Evolutionary conservation across 1,284 basidiomycete genomes (phyloP).

Genomic region (Cryptococcus depauperatus): DNA sequence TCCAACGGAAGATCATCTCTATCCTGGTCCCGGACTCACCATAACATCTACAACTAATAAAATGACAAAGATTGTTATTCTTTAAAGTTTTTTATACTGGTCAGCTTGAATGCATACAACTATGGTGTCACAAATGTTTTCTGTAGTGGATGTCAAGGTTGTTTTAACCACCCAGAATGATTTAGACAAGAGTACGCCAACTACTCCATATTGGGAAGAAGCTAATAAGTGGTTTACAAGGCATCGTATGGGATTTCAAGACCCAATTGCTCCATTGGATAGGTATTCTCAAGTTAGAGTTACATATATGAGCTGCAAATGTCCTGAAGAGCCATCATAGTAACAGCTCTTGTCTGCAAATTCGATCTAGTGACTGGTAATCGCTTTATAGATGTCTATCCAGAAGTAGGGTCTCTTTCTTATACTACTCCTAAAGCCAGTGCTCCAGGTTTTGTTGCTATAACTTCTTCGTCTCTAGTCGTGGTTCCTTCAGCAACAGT

Average conservation of each 20-base stretch:
- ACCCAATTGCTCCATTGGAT: slow-evolving; percentile 38
- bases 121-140: slow-evolving; percentile 9
- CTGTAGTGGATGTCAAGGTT: slow-evolving; percentile 30
- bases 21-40: no score
- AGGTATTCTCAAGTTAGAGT: slow-evolving; percentile 32
- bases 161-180: slow-evolving; percentile 27
- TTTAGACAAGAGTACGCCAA: slow-evolving; percentile 36
- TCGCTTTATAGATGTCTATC: slow-evolving; percentile 31
- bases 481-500: slow-evolving; percentile 18
- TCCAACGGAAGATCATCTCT: no score
- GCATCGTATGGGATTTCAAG: slow-evolving; percentile 39
- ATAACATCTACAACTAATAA: no score
- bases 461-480: slow-evolving; percentile 19
- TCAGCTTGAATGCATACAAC: not conserved
- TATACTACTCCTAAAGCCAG: slow-evolving; percentile 27
- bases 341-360: slow-evolving; percentile 11
- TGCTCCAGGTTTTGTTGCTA: slow-evolving; percentile 28
- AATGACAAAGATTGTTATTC: no score
- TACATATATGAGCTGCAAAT: slow-evolving; percentile 32
- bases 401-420: slow-evolving; percentile 25
- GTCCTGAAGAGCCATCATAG: not conserved
- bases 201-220: not conserved
- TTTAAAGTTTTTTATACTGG: no score
- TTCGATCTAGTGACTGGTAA: slow-evolving; percentile 25
- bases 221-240: slow-evolving; percentile 11